Percentiles rank a stretch among this genome's conserved stretches.
These are phyloP conservation scores for Phytophthora agathidicida DNA, from an alignment of 352 stramenopile genomes.

Conservation along the genomic window DNA sequence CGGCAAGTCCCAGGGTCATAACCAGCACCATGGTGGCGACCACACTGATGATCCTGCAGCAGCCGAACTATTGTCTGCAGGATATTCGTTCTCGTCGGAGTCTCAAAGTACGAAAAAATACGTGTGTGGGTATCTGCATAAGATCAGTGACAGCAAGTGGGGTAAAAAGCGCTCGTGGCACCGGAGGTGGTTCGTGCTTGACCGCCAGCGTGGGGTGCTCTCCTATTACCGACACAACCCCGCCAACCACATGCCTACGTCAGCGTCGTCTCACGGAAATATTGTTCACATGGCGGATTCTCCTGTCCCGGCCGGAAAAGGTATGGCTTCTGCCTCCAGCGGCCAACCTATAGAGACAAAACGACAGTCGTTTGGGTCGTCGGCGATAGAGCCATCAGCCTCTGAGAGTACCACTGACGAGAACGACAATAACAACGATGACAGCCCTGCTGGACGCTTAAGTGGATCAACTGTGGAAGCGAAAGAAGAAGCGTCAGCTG, in stretches of 20 bases:
- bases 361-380: constrained; percentile 17
- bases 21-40: constrained; percentile 12
- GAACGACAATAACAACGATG: constrained; percentile 5
- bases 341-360: constrained; percentile 20
- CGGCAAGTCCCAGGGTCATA: constrained; percentile 51
- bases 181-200: constrained; percentile 86
- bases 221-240: constrained; percentile 88
- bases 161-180: constrained; percentile 83
- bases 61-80: constrained; percentile 45
- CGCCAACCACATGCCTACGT: constrained; percentile 62
- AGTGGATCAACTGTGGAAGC: constrained; percentile 20
- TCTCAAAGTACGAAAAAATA: constrained; percentile 83
- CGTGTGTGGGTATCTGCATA: constrained; percentile 85
- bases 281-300: constrained; percentile 76
- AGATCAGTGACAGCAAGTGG: constrained; percentile 88
- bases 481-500: constrained; percentile 21
- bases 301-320: constrained; percentile 26
- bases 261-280: constrained; percentile 60
- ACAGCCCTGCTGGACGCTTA: constrained; percentile 3
- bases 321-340: background rate
- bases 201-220: constrained; percentile 71
- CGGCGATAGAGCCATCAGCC: background rate
- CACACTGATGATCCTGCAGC: constrained; percentile 35
- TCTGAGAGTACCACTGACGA: constrained; percentile 7
- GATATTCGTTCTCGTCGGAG: constrained; percentile 77